Evolutionary conservation across 148 eudicot genomes (phyloP).

Genomic region (Amaranthus hypochondriacus): DNA sequence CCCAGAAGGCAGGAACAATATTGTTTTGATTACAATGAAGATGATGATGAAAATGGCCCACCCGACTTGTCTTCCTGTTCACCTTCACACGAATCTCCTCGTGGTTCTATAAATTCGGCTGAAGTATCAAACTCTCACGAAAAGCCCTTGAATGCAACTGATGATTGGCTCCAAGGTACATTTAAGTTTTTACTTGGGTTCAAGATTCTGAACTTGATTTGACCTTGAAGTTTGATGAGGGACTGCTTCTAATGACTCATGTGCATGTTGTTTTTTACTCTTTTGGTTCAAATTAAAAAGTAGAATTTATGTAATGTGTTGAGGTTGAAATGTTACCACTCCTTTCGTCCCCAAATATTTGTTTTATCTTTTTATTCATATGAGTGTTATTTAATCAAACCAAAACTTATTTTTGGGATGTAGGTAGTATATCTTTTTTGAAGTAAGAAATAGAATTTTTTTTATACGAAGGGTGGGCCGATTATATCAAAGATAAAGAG

Average conservation of each 20-base stretch:
- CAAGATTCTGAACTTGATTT: not conserved
- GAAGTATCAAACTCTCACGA: conserved; percentile 13
- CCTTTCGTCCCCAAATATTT: no score
- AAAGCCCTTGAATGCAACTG: conserved; percentile 15
- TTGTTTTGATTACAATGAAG: conserved; percentile 37
- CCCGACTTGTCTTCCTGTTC: conserved; percentile 33
- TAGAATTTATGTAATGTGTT: not conserved
- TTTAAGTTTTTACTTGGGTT: not conserved
- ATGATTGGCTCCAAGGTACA: conserved; percentile 44
- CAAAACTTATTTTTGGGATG: no score
- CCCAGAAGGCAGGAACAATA: conserved; percentile 33
- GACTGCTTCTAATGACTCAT: not conserved
- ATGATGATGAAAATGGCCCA: conserved; percentile 49
- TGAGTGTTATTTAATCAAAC: no score
- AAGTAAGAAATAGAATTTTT: no score
- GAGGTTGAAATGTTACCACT: not conserved
- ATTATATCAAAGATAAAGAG: no score
- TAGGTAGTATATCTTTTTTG: no score
- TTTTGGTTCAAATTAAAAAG: no score
- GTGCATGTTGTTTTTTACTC: not conserved
- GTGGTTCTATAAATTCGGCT: conserved; percentile 16
- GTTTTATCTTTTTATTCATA: no score
- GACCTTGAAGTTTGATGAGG: not conserved
- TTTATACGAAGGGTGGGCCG: no score
- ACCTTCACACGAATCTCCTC: conserved; percentile 38